Base-by-base conservation (phyloP, 441 rosid genomes). In the Pelargonium fulgidum region DNA sequence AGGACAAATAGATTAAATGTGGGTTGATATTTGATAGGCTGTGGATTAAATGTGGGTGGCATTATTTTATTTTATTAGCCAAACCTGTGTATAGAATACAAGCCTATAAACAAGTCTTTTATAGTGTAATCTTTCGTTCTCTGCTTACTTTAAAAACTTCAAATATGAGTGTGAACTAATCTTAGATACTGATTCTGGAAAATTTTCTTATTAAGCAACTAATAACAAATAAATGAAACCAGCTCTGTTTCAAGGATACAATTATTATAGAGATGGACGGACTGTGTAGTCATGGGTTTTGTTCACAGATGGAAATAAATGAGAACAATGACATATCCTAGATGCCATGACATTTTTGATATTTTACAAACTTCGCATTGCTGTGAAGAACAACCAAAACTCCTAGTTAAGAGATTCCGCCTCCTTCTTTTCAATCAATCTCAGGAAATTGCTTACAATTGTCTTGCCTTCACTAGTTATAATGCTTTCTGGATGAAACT, bases 401-500 rank as follows among this genome's bases (percentile, higher is more conserved):
- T 52, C 20, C 59, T 52, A 52, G 59, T 52, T 52, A n/a, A 5
- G 59, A 17, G 59, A 52, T 52, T 52, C 56, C 1, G 56, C 56
- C 16, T 48, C 56, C 56, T 48, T 48, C 56, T n/a, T 48, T 48
- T 48, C 56, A 12, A 48, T 48, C 16, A n/a, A 14, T 48, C 12
- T 48, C 6, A 48, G 56, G 56, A 48, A 48, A 48, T 48, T 48
- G n/a, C 7, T 14, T 7, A 48, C 56, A n/a, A 48, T 48, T 14
- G 17, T 48, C 56, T 48, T 48, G 56, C 56, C 56, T 48, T 48
- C 56, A 4, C 6, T 48, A 3, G 56, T 48, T 48, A 48, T 48
- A 14, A 48, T 48, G 56, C 56, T 48, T 48, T 48, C 56, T 48
- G 56, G 56, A 48, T 48, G 56, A 48, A 48, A 48, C 17, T 48